These are phyloP conservation scores for Pythium brassicae DNA, from an alignment of 352 stramenopile genomes.

Conservation along the genomic window DNA sequence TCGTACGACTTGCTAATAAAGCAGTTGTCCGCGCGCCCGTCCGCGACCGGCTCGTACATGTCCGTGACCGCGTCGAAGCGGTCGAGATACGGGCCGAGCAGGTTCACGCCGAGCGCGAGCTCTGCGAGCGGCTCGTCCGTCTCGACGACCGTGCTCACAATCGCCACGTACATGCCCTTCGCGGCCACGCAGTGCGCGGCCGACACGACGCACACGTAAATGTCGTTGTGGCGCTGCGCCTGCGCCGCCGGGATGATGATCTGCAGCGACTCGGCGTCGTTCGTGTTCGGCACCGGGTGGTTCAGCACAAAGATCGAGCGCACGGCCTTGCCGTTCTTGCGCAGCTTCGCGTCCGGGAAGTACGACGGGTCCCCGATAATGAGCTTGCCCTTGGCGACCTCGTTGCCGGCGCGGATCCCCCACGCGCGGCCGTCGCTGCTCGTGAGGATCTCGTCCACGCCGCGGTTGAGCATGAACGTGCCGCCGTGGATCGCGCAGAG, in stretches of 20 bases:
- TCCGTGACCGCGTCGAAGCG: conserved; percentile 96
- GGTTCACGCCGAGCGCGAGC: conserved; percentile 92
- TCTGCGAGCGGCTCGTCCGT: conserved; percentile 94
- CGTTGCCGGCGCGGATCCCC: conserved; percentile 89
- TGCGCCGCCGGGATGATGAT: conserved; percentile 99
- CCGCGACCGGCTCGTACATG: conserved; percentile 91
- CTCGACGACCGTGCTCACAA: conserved; percentile 98
- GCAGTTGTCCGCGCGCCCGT: conserved; percentile 93
- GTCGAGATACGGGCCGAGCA: conserved; percentile 96
- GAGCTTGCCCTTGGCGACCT: conserved; percentile 96
- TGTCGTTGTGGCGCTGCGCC: conserved; percentile 95
- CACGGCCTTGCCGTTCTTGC: conserved; percentile 93
- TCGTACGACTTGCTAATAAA: conserved; percentile 96
- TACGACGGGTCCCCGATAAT: conserved; percentile 99
- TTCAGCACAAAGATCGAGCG: conserved; percentile 99
- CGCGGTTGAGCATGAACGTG: conserved; percentile 99
- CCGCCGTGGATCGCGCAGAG: conserved; percentile 98
- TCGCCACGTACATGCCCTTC: conserved; percentile 97
- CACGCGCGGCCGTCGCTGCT: conserved; percentile 93
- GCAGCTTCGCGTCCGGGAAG: conserved; percentile 93
- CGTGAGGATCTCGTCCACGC: conserved; percentile 90
- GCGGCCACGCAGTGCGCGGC: conserved; percentile 93
- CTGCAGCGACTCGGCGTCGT: conserved; percentile 95
- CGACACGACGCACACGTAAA: conserved; percentile 98
- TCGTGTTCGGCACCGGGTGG: conserved; percentile 97